Evolutionary conservation across 768 basidiomycete species (phyloP).

Genomic region (Podaxis sp.): DNA sequence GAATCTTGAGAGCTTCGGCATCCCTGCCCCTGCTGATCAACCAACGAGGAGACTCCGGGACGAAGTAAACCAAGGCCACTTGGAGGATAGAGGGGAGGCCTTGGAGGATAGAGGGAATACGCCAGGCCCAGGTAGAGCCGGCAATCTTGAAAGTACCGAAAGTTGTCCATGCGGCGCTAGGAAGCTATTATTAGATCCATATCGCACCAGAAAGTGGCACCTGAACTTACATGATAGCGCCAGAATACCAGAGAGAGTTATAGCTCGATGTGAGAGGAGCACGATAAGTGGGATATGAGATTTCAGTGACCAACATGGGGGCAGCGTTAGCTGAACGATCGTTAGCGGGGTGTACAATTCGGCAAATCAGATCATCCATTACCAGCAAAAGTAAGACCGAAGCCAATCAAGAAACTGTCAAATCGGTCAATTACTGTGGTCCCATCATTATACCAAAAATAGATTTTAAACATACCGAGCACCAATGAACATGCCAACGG

Average conservation of each 20-base stretch:
- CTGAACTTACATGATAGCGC: constrained; percentile 63
- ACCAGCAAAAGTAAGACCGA: constrained; percentile 72
- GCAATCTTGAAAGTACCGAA: constrained; percentile 75
- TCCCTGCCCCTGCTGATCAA: constrained; percentile 74
- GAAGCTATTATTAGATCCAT: neutral
- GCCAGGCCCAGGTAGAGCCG: constrained; percentile 74
- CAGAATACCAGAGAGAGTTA: constrained; percentile 87
- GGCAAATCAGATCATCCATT: constrained; percentile 17
- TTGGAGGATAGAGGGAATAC: constrained; percentile 75
- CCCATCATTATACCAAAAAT: neutral
- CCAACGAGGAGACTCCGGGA: constrained; percentile 85
- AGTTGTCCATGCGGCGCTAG: constrained; percentile 78
- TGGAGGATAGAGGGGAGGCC: constrained; percentile 68
- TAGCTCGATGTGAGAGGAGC: constrained; percentile 75
- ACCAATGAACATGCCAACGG: constrained; percentile 77
- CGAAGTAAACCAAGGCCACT: constrained; percentile 61
- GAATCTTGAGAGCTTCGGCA: constrained; percentile 59
- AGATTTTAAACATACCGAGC: constrained; percentile 48
- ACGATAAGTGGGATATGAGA: constrained; percentile 84
- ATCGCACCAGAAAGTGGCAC: neutral
- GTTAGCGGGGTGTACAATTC: neutral
- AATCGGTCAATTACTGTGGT: neutral
- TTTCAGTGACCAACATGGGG: constrained; percentile 81
- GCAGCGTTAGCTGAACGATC: constrained; percentile 57
- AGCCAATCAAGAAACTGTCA: constrained; percentile 65